phyloP scores from a whole-genome alignment of 306 rosid genomes.

The Malus orientalis region DNA sequence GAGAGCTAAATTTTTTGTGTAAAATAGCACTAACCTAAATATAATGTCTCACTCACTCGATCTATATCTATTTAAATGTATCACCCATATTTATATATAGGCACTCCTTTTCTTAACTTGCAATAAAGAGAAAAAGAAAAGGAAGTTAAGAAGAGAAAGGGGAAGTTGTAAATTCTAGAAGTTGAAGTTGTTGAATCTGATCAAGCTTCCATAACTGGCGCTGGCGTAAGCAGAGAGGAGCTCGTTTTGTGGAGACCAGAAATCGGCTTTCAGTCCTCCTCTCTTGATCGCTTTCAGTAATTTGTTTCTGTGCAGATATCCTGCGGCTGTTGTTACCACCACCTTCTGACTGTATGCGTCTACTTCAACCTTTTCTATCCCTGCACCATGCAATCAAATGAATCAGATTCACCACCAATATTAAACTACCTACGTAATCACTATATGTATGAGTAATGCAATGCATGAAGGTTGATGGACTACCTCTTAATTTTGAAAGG shows the following conservation, averaged over 20 bases:
- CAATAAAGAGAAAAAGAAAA: not conserved
- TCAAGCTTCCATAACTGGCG: conserved; percentile 28
- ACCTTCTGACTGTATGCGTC: conserved; percentile 69
- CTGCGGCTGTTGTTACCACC: conserved; percentile 32
- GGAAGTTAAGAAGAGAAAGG: not conserved
- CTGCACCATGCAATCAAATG: conserved; percentile 17
- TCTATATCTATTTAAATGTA: too few species aligned
- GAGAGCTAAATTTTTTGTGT: too few species aligned
- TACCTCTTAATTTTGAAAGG: conserved; percentile 71
- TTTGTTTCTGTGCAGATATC: conserved; percentile 72
- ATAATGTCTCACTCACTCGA: not conserved
- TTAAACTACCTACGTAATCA: not conserved
- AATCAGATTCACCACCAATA: not conserved
- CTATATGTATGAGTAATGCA: not conserved
- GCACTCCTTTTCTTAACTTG: too few species aligned
- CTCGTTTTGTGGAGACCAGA: conserved; percentile 82
- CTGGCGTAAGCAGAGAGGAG: conserved; percentile 63
- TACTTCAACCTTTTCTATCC: conserved; percentile 88
- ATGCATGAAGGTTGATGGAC: not conserved
- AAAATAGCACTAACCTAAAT: too few species aligned
- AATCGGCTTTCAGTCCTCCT: conserved; percentile 85
- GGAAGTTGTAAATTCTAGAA: conserved; percentile 36
- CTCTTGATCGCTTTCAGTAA: conserved; percentile 78
- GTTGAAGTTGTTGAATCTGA: conserved; percentile 50
- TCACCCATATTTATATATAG: not conserved